Evolutionary conservation across 2,329 filamentous ascomycete genomes (phyloP), one percentile per base, ranked within the genome.

Genomic region (Cyphellophora europaea): DNA sequence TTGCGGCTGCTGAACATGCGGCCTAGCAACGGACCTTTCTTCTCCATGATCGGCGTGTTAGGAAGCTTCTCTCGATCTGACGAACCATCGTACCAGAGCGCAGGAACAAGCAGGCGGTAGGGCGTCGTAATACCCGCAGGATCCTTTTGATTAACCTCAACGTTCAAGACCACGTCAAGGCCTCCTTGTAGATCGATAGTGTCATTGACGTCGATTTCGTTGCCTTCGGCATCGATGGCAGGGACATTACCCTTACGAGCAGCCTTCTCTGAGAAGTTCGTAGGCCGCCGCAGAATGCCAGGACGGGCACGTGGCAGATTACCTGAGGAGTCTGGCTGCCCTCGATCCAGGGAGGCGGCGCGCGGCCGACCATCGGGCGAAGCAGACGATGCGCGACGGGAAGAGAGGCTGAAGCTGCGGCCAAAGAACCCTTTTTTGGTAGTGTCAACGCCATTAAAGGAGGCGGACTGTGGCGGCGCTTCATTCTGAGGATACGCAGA

Each of bases 101-200:
- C 76, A 8, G 93, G 91, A 4, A 98, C 79, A 2, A 96, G 70
- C 4, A 98, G 63, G 25, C 86, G 71, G 56, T 98, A 98, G 6
- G 87, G 85, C 33, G 77, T 74, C 1, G 91, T 98, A 44, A 85
- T 86, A 11, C 91, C 93, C 0, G 82, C 72, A 1, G 91, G 89
- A 49, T 98, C 87, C 43, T 76, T 77, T 29, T 83, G 74, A 49
- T 81, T 87, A 42, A 95, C 77, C 61, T 98, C 91, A 43, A 94
- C 77, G 49, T 95, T 94, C 28, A 98, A 61, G 33, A 77, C 82
- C 21, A 98, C 79, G 46, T 95, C 87, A 6, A 98, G 65, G 0
- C 86, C 87, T 18, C 81, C 82, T 53, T 91, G 76, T 0, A 95
- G 67, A 52, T 94, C 77, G 40, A 96, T 65, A 36, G 65, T 62